Conservation (phyloP, 192 early-diverging fungal genomes). For the Geranomyces variabilis region DNA sequence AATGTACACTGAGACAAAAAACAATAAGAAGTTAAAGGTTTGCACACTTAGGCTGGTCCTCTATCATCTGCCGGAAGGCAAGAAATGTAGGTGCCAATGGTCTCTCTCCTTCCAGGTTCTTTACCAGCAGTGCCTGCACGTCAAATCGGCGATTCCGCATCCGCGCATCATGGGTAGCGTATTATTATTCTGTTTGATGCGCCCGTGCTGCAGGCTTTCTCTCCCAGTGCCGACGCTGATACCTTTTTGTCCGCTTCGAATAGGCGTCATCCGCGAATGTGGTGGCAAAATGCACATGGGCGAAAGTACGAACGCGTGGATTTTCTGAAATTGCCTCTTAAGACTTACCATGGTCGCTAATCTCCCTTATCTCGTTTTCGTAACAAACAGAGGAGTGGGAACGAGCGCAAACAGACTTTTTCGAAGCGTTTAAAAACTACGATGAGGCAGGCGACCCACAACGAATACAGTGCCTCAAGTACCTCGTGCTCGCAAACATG, state of each 20-base stretch:
- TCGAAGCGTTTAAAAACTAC: conserved; percentile 97
- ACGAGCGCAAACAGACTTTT: conserved; percentile 90
- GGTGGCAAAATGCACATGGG: conserved; percentile 98
- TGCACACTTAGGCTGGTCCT: no score
- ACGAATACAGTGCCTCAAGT: conserved; percentile 91
- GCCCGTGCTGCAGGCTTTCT: neutral
- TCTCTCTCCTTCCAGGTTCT: conserved; percentile 48
- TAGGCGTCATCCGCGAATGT: conserved; percentile 89
- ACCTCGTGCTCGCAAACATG: conserved; percentile 96
- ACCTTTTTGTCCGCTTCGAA: neutral
- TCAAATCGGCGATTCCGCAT: conserved; percentile 94
- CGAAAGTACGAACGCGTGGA: conserved; percentile 64
- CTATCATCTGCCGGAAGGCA: neutral
- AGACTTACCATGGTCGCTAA: neutral
- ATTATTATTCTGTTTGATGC: neutral
- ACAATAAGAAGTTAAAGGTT: conserved; percentile 86
- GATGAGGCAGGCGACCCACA: conserved; percentile 94
- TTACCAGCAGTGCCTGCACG: conserved; percentile 84
- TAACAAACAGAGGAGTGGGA: conserved; percentile 78
- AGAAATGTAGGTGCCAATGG: neutral
- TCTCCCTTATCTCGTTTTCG: neutral
- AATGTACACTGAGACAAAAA: conserved; percentile 90
- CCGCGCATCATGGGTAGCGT: conserved; percentile 84
- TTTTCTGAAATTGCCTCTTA: neutral
- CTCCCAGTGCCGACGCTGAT: neutral